Evolutionary conservation across 139 green algal species (phyloP).

Genomic region (Chloropicon primus): DNA sequence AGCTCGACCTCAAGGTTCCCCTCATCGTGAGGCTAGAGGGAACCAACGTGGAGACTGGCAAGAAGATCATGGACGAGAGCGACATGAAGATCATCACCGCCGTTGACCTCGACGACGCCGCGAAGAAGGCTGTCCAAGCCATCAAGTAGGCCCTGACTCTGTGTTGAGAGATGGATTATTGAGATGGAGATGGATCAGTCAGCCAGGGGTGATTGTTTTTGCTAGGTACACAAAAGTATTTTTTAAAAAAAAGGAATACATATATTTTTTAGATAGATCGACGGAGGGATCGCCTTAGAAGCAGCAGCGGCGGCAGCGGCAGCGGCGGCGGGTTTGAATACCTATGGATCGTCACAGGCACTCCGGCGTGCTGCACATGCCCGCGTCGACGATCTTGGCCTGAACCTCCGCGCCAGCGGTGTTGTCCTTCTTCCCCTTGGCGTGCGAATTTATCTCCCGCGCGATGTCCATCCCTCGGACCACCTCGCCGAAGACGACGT

Average conservation of each 20-base stretch:
- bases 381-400: conserved; percentile 26
- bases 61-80: conserved; percentile 66
- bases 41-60: conserved; percentile 90
- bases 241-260: too few species aligned
- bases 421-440: conserved; percentile 31
- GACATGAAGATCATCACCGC: conserved; percentile 76
- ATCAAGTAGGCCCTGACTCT: too few species aligned
- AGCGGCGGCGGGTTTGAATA: too few species aligned
- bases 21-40: conserved; percentile 94
- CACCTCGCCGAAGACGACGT: conserved; percentile 47
- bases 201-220: too few species aligned
- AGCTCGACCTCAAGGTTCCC: conserved; percentile 67
- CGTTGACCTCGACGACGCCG: conserved; percentile 90
- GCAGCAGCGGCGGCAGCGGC: too few species aligned
- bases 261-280: too few species aligned
- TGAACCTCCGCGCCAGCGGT: conserved; percentile 26
- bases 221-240: too few species aligned
- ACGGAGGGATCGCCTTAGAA: too few species aligned
- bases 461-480: conserved; percentile 21
- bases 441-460: conserved; percentile 30
- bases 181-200: too few species aligned
- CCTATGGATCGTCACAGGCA: too few species aligned
- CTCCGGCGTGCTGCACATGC: too few species aligned
- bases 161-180: too few species aligned
- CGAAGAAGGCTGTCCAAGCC: conserved; percentile 71